Base-by-base conservation (phyloP, 192 early-diverging fungal genomes). In the Backusella westeae region DNA sequence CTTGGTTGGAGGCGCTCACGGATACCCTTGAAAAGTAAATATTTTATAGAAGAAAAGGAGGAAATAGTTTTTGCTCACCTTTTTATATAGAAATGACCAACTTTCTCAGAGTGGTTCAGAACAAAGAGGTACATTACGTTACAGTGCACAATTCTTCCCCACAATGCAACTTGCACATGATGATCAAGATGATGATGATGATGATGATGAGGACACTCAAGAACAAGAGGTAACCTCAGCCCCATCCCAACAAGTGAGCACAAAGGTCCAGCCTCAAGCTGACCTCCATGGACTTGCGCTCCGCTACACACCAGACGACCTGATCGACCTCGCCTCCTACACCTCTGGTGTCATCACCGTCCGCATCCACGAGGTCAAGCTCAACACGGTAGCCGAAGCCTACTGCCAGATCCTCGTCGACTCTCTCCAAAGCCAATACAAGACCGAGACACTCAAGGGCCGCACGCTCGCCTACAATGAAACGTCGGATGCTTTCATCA, bases 331-430 rank as follows among this genome's bases (percentile, higher is more conserved):
- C 17, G 7, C 35, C 14, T 34, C 65, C 29, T 79, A 79, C 72
- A 76, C 77, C 23, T 81, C 88, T 17, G 91, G 91, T 19, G 86
- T 92, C 9, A 32, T 92, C 15, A 73, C 80, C 7, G 74, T 92
- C 23, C 80, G 80, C 8, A 69, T 92, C 17, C 85, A 88, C 71
- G 85, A 85, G 59, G 85, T 81, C 1, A 34, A 71, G 36, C 23
- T 77, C n/a, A 10, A 42, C 8, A 56, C 21, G 8, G 19, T 49
- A 4, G 39, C 19, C 6, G 34, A 77, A n/a, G 77, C 71, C 0
- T 90, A 89, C 49, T 83, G 80, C 35, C 84, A 89, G 56, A 70
- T 90, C n/a, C 42, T 86, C 2, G 56, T 90, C 17, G 87, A 89
- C 70, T 77, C 78, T 5, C 71, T 81, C 17, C 36, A 67, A 17